phyloP scores from a whole-genome alignment of 1,284 basidiomycete species.

The Melampsora americana region DNA sequence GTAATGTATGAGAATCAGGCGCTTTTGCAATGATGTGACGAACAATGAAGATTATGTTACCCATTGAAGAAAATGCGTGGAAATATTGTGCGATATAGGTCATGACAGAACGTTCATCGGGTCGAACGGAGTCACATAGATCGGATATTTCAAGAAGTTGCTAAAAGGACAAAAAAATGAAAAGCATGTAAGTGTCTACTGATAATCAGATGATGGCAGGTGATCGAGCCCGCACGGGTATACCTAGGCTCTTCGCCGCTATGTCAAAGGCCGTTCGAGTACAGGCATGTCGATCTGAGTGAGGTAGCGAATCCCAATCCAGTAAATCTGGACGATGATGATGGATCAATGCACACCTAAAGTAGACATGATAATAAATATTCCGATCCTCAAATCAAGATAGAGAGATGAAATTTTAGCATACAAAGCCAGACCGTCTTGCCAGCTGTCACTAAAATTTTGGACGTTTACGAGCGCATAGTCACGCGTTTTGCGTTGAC shows the following conservation, averaged over 20 bases:
- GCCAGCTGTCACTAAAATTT: slow-evolving; percentile 89
- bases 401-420: slow-evolving; percentile 51
- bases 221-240: slow-evolving; percentile 66
- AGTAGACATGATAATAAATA: slow-evolving; percentile 45
- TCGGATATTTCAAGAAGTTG: slow-evolving; percentile 95
- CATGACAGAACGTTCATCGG: slow-evolving; percentile 94
- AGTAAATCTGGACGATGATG: slow-evolving; percentile 91
- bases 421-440: slow-evolving; percentile 88
- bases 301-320: slow-evolving; percentile 74
- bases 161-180: slow-evolving; percentile 56
- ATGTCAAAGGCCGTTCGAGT: slow-evolving; percentile 80
- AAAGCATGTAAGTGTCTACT: not conserved
- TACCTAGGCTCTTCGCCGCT: slow-evolving; percentile 78
- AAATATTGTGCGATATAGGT: slow-evolving; percentile 94
- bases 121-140: slow-evolving; percentile 78
- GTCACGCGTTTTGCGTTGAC: slow-evolving; percentile 87
- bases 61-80: slow-evolving; percentile 96
- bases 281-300: slow-evolving; percentile 73
- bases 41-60: slow-evolving; percentile 63
- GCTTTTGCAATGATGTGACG: slow-evolving; percentile 60
- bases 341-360: slow-evolving; percentile 90
- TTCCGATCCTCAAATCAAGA: not conserved
- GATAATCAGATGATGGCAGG: slow-evolving; percentile 4
- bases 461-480: slow-evolving; percentile 89
- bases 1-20: slow-evolving; percentile 12